Conservation (phyloP, 768 basidiomycete genomes). For the Pholiota conissans region DNA sequence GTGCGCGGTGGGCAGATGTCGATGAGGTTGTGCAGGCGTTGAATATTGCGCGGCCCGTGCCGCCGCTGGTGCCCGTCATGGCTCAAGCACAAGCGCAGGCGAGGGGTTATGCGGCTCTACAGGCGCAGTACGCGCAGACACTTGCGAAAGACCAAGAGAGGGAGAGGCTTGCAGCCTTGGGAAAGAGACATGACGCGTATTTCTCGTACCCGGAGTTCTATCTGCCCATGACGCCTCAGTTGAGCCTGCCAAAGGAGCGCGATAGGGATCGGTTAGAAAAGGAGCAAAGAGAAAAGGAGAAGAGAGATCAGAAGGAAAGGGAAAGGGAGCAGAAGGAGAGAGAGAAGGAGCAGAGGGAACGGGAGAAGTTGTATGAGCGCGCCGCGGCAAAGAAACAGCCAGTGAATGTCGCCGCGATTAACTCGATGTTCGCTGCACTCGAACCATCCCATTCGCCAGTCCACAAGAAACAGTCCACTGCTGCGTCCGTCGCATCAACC, state of each 20-base stretch:
- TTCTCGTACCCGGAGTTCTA: conserved; percentile 19
- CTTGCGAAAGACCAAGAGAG: conserved; percentile 12
- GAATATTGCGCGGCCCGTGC: conserved; percentile 17
- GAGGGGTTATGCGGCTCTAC: conserved; percentile 1
- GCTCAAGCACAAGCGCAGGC: conserved; percentile 6
- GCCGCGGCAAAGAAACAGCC: conserved; percentile 1
- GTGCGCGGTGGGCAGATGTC: conserved; percentile 65
- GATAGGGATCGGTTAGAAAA: conserved; percentile 2
- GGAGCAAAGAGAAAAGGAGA: conserved; percentile 11
- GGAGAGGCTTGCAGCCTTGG: conserved; percentile 11
- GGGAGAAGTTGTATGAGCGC: conserved; percentile 15
- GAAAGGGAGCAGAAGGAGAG: conserved; percentile 14
- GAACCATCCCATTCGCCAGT: conserved; percentile 19
- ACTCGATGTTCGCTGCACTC: conserved; percentile 19
- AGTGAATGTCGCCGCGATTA: conserved; percentile 9
- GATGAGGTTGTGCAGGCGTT: conserved; percentile 37
- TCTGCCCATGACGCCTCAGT: conserved; percentile 14
- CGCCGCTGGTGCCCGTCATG: neutral
- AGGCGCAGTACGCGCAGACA: conserved; percentile 11
- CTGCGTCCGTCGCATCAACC: conserved; percentile 1
- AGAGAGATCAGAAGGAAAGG: conserved; percentile 11
- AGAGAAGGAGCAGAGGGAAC: conserved; percentile 16
- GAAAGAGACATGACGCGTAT: conserved; percentile 10
- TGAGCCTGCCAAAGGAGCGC: conserved; percentile 9
- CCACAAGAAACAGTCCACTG: conserved; percentile 8